Base-by-base conservation (phyloP, 495 filamentous ascomycete genomes). In the Neurospora sp. region DNA sequence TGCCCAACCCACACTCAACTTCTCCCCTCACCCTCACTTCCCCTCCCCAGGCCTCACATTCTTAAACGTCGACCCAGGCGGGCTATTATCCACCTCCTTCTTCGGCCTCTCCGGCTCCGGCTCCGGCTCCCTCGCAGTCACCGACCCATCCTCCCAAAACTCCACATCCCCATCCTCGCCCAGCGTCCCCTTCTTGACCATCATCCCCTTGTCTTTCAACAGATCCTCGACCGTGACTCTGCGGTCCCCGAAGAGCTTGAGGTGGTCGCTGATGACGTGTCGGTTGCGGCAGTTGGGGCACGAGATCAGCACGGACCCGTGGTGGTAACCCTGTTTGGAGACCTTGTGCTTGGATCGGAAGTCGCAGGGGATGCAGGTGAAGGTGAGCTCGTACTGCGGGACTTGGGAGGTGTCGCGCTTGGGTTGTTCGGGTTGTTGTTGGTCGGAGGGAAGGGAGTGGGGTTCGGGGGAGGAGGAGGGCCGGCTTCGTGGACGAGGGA, bases 291-390 rank as follows among this genome's bases (percentile, higher is more conserved):
- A 99, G 1, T 82, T 81, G 1, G 94, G 94, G 78, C 96, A 99
- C 40, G 89, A 89, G 68, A 99, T 93, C 59, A 98, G 83, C 16
- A 97, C 91, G 1, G 92, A 92, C 35, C 96, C 96, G 35, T 90
- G 83, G 80, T 98, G 94, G 79, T 98, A 99, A 16, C 92, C 96
- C 74, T 97, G 96, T 82, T 98, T 97, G 31, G 91, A 91, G 73
- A 99, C 84, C 11, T 81, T 84, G 79, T 98, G 96, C 3, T 87
- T 82, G 6, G 92, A 94, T 39, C 96, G 90, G 6, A 85, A 78
- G 11, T 80, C 81, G 84, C 96, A 99, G 31, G 93, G 93, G 71
- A 89, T 90, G 88, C 96, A 99, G 74, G 96, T 99, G 79, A 99
- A 97, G 12, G 88, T 90, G 37, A 98, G 84, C 69, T 91, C 84